phyloP scores from a whole-genome alignment of 225 moss, liverwort and hornwort species.

The Polytrichum formosum region DNA sequence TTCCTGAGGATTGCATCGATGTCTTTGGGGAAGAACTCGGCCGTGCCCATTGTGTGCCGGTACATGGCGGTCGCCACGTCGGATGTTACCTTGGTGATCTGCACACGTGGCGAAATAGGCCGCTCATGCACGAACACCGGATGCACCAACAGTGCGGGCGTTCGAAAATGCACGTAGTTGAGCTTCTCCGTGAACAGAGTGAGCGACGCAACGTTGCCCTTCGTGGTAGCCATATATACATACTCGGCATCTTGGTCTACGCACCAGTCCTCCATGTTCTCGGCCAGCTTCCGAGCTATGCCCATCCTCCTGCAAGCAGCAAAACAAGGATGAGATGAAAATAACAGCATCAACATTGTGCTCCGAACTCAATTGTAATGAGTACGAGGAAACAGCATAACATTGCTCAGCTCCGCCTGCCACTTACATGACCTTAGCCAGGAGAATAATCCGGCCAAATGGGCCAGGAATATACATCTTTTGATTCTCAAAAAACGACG shows the following conservation, averaged over 20 bases:
- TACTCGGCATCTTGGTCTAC: constrained; percentile 47
- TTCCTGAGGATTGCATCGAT: constrained; percentile 45
- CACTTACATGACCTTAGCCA: too few species aligned
- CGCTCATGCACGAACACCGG: constrained; percentile 44
- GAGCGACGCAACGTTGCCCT: constrained; percentile 47
- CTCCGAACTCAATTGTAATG: too few species aligned
- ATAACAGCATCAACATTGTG: too few species aligned
- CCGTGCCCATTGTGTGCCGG: constrained; percentile 35
- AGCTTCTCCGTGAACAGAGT: constrained; percentile 48
- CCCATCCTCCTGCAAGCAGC: constrained; percentile 43
- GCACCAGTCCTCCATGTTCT: constrained; percentile 66
- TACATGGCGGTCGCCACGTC: constrained; percentile 46
- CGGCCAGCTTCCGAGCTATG: constrained; percentile 41
- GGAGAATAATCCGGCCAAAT: too few species aligned
- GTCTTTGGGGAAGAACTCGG: constrained; percentile 62
- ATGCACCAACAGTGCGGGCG: constrained; percentile 51
- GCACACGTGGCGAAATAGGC: constrained; percentile 28
- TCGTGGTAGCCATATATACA: constrained; percentile 50
- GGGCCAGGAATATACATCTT: too few species aligned
- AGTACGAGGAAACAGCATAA: too few species aligned
- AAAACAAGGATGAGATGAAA: neutral
- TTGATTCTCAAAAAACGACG: too few species aligned
- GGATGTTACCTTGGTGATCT: constrained; percentile 41
- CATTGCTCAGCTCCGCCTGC: too few species aligned
- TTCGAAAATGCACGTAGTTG: constrained; percentile 37